Evolutionary conservation across 2,329 filamentous ascomycete genomes (phyloP), one percentile per base, ranked within the genome.

Genomic region (Colletotrichum godetiae): DNA sequence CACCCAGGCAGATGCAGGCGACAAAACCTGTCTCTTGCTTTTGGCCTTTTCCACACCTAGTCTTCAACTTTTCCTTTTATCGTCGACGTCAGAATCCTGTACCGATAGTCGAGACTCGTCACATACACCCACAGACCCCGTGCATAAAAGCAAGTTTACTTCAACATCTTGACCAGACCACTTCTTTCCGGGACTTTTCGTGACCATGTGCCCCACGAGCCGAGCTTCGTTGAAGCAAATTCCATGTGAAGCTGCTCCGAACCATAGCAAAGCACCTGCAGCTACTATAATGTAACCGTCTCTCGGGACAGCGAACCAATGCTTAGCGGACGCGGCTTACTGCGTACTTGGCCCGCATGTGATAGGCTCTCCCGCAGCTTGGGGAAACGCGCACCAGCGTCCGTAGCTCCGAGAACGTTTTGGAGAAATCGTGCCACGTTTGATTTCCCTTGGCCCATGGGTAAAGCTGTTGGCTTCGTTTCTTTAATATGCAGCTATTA

Each of bases 321-420:
- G 58, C 42, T 27, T 64, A 35, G 11, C 29, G n/a, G 53, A n/a
- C 27, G 11, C 29, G 13, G 27, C 13, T n/a, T 33, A 60, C 42
- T 19, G 8, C 37, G 13, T 42, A 19, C 5, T 49, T n/a, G 12
- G 42, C 42, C 42, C 35, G 70, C 71, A 71, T 73, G 71, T 73
- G 71, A 72, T 19, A 63, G 53, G 42, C 42, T 49, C 56, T 49
- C 22, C n/a, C 37, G 49, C 46, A 49, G 60, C 71, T 66, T 27
- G 27, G 31, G 31, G 31, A 64, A 31, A 15, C 37, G 15, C 70
- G 24, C 42, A 22, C 42, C 35, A 27, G 29, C 71, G 71, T 71
- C 71, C 60, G 60, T 66, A 71, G 71, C 67, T 66, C 71, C 71
- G 71, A 66, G 60, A 68, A 46, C 13, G 19, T 12, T 53, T 65